Percentiles rank a stretch among this genome's conserved stretches.
Conservation (phyloP, 306 rosid genomes). For the Gastrolobium bilobum region DNA sequence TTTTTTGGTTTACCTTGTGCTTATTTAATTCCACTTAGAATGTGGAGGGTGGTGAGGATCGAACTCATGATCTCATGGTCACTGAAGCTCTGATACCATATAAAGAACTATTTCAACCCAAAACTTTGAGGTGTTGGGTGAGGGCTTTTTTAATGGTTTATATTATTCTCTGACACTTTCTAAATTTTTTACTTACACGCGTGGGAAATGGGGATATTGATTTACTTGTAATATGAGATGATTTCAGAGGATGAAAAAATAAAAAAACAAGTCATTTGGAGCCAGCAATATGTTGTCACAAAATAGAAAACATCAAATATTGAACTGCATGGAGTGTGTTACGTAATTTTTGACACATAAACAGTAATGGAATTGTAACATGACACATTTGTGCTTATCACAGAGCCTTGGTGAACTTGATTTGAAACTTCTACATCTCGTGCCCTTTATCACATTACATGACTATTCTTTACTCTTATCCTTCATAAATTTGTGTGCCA, state of each 20-base stretch:
- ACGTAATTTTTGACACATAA: conserved; percentile 1
- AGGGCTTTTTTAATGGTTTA: no score
- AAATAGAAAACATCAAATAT: background rate
- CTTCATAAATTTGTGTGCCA: conserved; percentile 31
- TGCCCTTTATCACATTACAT: conserved; percentile 5
- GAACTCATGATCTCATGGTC: no score
- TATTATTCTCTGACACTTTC: no score
- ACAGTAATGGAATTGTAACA: conserved; percentile 17
- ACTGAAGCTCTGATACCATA: no score
- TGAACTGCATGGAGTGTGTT: conserved; percentile 26
- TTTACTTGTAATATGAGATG: conserved; percentile 10
- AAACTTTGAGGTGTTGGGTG: no score
- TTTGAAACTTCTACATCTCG: conserved; percentile 30
- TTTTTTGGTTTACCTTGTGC: no score
- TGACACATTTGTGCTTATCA: conserved; percentile 8
- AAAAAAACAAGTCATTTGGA: conserved; percentile 10
- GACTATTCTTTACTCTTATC: conserved; percentile 26
- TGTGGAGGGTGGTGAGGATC: no score
- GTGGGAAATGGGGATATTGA: background rate
- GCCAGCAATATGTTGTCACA: conserved; percentile 29
- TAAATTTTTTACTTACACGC: background rate
- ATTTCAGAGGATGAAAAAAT: background rate
- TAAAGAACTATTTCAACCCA: no score
- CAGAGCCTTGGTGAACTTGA: conserved; percentile 10
- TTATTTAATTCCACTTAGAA: no score